A percentile compares a stretch with the other conserved stretches of the same genome.
phyloP scores from a whole-genome alignment of 2,329 filamentous ascomycete genomes.

The Sporothrix globosa region DNA sequence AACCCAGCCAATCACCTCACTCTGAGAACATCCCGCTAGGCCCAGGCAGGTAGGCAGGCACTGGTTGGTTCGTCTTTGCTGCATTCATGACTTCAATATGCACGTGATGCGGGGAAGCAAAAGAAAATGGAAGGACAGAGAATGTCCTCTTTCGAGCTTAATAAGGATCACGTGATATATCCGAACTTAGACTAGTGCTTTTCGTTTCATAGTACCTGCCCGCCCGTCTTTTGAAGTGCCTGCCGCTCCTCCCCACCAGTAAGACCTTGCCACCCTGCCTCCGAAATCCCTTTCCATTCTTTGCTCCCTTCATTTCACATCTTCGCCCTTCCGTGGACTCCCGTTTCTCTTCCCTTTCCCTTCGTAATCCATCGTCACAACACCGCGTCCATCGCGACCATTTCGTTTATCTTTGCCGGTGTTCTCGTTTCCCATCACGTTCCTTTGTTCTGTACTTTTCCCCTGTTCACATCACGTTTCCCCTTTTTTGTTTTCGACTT shows the following conservation, averaged over 20 bases:
- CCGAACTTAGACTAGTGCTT: neutral
- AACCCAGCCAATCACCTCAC: constrained; percentile 15
- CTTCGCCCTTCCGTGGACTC: constrained; percentile 5
- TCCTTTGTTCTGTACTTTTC: neutral
- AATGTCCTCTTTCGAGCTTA: neutral
- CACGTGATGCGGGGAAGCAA: constrained; percentile 26
- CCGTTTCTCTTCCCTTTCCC: neutral
- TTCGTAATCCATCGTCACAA: constrained; percentile 5
- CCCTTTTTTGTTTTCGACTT: neutral
- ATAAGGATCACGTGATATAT: neutral
- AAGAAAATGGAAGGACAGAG: constrained; percentile 16
- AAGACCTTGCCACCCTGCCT: constrained; percentile 16
- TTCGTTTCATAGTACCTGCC: neutral
- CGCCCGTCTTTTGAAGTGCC: neutral
- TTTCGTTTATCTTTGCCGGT: neutral
- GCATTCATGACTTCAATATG: constrained; percentile 15
- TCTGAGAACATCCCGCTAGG: neutral
- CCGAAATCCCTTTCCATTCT: constrained; percentile 18
- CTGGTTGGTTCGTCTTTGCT: neutral
- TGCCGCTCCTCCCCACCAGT: neutral
- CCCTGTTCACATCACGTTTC: neutral
- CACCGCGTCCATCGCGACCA: constrained; percentile 19
- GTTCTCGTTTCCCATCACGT: neutral
- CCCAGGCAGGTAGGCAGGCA: constrained; percentile 21
- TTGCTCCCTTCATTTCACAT: constrained; percentile 24